Percentiles rank a stretch among this genome's conserved stretches.
phyloP scores from a whole-genome alignment of 2,329 filamentous ascomycete species.

The Penicillium capsulatum region DNA sequence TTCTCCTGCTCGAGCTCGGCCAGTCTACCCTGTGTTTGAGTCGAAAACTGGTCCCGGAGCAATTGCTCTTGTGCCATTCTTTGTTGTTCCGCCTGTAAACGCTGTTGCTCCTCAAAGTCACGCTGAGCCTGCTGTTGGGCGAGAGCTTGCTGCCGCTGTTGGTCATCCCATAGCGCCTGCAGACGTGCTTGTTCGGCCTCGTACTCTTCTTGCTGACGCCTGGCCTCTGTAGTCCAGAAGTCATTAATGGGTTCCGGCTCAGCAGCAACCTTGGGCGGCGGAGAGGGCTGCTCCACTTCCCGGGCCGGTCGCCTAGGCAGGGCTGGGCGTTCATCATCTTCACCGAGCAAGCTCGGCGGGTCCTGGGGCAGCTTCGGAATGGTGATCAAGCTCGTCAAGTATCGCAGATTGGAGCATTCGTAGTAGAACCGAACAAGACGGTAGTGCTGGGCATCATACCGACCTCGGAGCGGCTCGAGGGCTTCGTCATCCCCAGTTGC shows the following conservation, averaged over 20 bases:
- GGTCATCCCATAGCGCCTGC: conserved; percentile 79
- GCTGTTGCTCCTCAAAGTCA: conserved; percentile 96
- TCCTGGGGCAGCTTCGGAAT: conserved; percentile 95
- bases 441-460: conserved; percentile 95
- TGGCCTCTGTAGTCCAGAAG: conserved; percentile 94
- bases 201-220: conserved; percentile 87
- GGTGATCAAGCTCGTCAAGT: conserved; percentile 91
- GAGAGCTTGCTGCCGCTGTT: conserved; percentile 75
- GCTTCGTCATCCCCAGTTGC: conserved; percentile 92
- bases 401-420: conserved; percentile 95
- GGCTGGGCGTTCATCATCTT: conserved; percentile 78
- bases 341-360: conserved; percentile 79
- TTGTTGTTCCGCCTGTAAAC: conserved; percentile 81
- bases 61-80: conserved; percentile 86
- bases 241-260: conserved; percentile 95
- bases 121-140: conserved; percentile 79
- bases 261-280: conserved; percentile 60
- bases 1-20: conserved; percentile 95
- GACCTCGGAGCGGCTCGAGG: conserved; percentile 75
- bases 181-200: conserved; percentile 88
- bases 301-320: conserved; percentile 69
- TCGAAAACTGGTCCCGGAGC: conserved; percentile 79
- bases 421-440: conserved; percentile 97
- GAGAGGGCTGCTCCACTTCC: conserved; percentile 68
- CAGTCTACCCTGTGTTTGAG: conserved; percentile 92